Evolutionary conservation across 495 filamentous ascomycete species (phyloP), one percentile per base, ranked within the genome.

Genomic region (Aspergillus coremiiformis): DNA sequence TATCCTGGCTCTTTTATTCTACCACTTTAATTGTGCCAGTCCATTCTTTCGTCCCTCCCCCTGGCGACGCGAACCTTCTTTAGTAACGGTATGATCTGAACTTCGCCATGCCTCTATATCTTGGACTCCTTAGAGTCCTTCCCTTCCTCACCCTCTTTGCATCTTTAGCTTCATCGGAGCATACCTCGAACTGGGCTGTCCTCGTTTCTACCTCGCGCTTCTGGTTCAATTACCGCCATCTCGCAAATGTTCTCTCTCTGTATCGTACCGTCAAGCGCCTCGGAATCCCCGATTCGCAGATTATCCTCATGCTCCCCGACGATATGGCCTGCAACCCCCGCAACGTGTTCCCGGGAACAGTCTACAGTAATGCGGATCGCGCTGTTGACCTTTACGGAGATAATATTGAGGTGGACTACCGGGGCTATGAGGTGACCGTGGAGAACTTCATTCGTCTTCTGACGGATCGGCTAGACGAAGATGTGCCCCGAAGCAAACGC

Each of bases 211-310:
- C 93, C n/a, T 97, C 94, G 7, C 86, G 93, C 51, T 98, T 98
- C 76, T 98, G 93, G 93, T 98, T 98, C 82, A 98, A 98, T 73
- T 98, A 98, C 73, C 87, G 93, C 37, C 93, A 98, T 64, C 83
- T 98, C 32, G 92, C 94, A 63, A 98, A 98, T 76, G 91, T 95
- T 45, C 84, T 98, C 45, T 96, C 93, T 45, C 81, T 98, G 46
- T 98, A 98, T 75, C 89, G 93, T 60, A 97, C 94, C 58, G 93
- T 98, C 49, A 98, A 98, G 74, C 87, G 93, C 17, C 84, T 98
- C 35, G 93, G 93, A 44, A 98, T 98, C 58, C 93, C 93, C 42
- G 93, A 98, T 69, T 96, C 90, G 17, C 94, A 98, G 64, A 98
- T 98, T 69, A 96, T 98, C 66, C 84, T 98, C 52, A 97, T 98